These are phyloP conservation scores for Jackrogersella multiformis DNA, from an alignment of 495 filamentous ascomycete genomes.

Conservation along the genomic window DNA sequence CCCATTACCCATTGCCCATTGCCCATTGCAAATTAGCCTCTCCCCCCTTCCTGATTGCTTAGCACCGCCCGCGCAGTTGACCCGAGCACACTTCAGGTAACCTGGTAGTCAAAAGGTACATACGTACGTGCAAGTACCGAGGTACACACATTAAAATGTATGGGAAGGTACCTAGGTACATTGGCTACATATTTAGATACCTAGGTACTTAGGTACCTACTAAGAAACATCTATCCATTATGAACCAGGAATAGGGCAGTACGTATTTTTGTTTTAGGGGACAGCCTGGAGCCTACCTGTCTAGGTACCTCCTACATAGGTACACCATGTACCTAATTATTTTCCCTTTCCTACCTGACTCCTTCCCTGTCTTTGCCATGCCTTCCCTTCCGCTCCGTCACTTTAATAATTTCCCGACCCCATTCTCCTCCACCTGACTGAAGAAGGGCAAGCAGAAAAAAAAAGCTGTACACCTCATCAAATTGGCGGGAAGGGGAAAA, in stretches of 20 bases:
- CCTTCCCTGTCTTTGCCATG: slow-evolving; percentile 43
- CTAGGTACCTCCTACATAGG: background rate
- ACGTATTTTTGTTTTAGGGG: slow-evolving; percentile 40
- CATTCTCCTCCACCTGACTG: slow-evolving; percentile 41
- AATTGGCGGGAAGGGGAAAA: slow-evolving; percentile 24
- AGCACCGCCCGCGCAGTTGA: background rate
- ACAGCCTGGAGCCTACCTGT: slow-evolving; percentile 23
- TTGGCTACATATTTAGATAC: background rate
- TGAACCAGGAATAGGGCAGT: slow-evolving; percentile 14
- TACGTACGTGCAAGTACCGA: background rate
- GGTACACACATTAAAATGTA: slow-evolving; percentile 6
- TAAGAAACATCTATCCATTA: slow-evolving; percentile 4
- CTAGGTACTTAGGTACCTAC: background rate
- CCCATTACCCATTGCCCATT: no score
- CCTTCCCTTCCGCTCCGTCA: slow-evolving; percentile 44
- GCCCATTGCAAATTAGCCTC: slow-evolving; percentile 28
- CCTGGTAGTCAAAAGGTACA: background rate
- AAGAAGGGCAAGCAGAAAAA: slow-evolving; percentile 28
- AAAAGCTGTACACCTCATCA: slow-evolving; percentile 41
- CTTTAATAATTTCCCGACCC: slow-evolving; percentile 47
- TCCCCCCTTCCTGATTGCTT: background rate
- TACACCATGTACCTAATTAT: background rate
- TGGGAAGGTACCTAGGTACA: background rate
- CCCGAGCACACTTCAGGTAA: background rate
- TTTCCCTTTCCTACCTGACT: slow-evolving; percentile 22